Percentiles rank a stretch among this genome's conserved stretches.
phyloP scores from a whole-genome alignment of 805 yeast genomes.

The Metschnikowia orientalis region DNA sequence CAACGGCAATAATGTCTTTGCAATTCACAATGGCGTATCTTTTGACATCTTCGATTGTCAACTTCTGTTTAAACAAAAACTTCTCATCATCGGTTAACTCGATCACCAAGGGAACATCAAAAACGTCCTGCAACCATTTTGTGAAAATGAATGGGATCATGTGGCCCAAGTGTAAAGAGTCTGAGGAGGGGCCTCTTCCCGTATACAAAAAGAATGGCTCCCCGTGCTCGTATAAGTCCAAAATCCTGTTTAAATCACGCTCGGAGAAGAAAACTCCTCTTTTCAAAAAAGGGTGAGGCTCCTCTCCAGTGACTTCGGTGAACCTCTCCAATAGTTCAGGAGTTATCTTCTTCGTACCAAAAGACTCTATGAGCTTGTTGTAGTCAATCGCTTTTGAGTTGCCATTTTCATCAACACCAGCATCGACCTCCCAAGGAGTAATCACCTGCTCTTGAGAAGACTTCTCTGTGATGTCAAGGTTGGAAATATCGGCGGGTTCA shows the following conservation, averaged over 20 bases:
- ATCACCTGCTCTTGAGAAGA: constrained; percentile 31
- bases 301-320: constrained; percentile 76
- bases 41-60: constrained; percentile 86
- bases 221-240: constrained; percentile 89
- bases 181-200: constrained; percentile 95
- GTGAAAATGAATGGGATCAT: constrained; percentile 94
- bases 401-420: constrained; percentile 90
- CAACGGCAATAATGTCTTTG: constrained; percentile 88
- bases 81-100: constrained; percentile 97
- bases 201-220: constrained; percentile 94
- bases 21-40: constrained; percentile 76
- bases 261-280: constrained; percentile 92
- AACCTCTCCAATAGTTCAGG: constrained; percentile 73
- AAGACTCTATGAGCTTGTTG: constrained; percentile 77
- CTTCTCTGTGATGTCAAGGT: constrained; percentile 14
- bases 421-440: constrained; percentile 99
- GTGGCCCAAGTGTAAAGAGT: constrained; percentile 94
- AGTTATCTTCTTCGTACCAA: constrained; percentile 76
- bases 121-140: constrained; percentile 96
- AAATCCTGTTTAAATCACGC: constrained; percentile 72
- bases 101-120: constrained; percentile 90
- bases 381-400: constrained; percentile 87
- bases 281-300: constrained; percentile 85
- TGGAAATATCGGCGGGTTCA: constrained; percentile 14
- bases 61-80: constrained; percentile 86